Conservation (phyloP, 495 filamentous ascomycete species). For the Xylaria longipes region DNA sequence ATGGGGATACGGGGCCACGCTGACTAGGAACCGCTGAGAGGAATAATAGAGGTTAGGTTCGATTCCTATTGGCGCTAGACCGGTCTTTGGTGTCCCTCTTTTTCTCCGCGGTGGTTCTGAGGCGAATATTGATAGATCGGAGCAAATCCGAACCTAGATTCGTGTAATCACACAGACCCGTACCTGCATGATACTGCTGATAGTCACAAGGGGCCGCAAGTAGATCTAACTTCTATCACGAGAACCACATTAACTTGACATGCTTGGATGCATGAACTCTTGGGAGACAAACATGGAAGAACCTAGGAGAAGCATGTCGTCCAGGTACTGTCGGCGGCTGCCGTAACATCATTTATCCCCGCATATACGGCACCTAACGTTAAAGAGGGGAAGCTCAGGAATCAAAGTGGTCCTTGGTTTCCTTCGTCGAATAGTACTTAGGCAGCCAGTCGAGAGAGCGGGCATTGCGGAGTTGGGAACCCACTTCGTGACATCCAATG, state of each 20-base stretch:
- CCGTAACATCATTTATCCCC: constrained; percentile 1
- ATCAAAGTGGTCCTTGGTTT: not conserved
- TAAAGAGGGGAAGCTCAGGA: not conserved
- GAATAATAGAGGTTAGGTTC: no score
- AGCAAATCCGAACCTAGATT: not conserved
- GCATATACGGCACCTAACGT: not conserved
- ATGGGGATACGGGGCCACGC: not conserved
- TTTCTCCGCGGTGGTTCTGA: no score
- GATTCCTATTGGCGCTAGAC: no score
- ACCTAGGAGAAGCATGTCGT: not conserved
- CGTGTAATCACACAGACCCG: not conserved
- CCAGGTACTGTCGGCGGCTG: not conserved
- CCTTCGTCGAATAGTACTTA: not conserved
- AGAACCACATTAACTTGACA: not conserved
- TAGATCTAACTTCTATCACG: not conserved
- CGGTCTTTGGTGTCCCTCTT: no score
- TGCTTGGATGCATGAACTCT: not conserved
- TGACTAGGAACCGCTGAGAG: no score
- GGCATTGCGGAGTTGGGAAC: not conserved
- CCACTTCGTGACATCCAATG: not conserved
- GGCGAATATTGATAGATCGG: not conserved
- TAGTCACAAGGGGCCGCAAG: not conserved
- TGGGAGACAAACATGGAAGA: not conserved
- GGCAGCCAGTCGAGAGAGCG: not conserved
- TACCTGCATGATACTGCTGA: not conserved